phyloP scores from a whole-genome alignment of 176 grass and related monocot species.

The Cenchrus purpureus region DNA sequence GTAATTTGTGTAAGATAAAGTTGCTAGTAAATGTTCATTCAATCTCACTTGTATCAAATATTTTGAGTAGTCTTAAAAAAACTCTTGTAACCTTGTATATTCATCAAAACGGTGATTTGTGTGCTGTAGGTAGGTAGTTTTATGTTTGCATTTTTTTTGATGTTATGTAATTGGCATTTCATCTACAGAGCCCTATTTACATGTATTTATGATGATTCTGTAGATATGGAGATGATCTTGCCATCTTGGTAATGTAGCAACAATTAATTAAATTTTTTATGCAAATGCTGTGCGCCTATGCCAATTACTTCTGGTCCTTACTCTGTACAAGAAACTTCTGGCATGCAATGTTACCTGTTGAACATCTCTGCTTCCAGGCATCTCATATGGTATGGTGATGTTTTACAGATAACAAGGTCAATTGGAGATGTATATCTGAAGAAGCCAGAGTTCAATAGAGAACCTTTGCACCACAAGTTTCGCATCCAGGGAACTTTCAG shows the following conservation, averaged over 20 bases:
- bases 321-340: background rate
- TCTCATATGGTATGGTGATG: constrained; percentile 35
- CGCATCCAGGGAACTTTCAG: constrained; percentile 63
- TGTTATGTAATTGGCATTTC: background rate
- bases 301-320: constrained; percentile 15
- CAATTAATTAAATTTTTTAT: background rate
- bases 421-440: constrained; percentile 97
- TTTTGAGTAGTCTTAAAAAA: constrained; percentile 8
- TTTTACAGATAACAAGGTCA: constrained; percentile 82
- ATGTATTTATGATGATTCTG: background rate
- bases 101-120: background rate
- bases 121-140: background rate
- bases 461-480: constrained; percentile 74
- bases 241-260: background rate
- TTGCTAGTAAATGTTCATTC: background rate
- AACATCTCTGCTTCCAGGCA: background rate
- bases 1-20: background rate
- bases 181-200: constrained; percentile 19
- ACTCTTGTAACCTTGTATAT: background rate
- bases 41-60: background rate
- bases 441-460: constrained; percentile 80
- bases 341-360: constrained; percentile 15
- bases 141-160: background rate
- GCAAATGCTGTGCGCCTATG: background rate
- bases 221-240: background rate